Conservation (phyloP, 768 basidiomycete species). For the Hypholoma fasciculare region DNA sequence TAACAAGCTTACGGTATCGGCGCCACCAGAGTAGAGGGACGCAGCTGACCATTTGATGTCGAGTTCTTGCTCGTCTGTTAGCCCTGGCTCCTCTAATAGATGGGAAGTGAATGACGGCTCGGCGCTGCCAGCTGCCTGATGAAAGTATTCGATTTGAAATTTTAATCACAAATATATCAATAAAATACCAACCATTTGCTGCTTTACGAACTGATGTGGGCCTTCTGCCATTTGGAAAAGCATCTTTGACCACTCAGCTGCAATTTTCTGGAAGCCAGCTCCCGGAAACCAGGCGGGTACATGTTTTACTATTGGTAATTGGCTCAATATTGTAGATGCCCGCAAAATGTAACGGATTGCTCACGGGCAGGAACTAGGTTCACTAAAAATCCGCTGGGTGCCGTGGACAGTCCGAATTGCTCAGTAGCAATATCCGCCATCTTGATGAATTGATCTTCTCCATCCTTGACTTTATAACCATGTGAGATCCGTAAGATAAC, state of each 20-base stretch:
- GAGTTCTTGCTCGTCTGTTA: constrained; percentile 31
- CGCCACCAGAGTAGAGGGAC: constrained; percentile 48
- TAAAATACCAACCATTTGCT: constrained; percentile 38
- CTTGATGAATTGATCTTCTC: constrained; percentile 38
- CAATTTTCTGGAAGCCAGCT: constrained; percentile 49
- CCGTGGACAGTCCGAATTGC: constrained; percentile 37
- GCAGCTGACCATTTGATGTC: constrained; percentile 46
- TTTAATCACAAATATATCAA: neutral
- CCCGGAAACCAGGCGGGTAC: constrained; percentile 62
- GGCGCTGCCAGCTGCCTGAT: constrained; percentile 27
- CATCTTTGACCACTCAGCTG: constrained; percentile 42
- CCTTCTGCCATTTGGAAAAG: constrained; percentile 45
- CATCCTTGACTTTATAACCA: constrained; percentile 40
- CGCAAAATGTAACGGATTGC: constrained; percentile 10
- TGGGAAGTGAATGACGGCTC: constrained; percentile 35
- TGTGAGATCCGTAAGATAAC: constrained; percentile 45
- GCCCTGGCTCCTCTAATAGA: constrained; percentile 28
- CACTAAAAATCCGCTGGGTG: constrained; percentile 47
- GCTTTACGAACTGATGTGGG: constrained; percentile 44
- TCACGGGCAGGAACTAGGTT: constrained; percentile 48
- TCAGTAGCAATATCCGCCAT: constrained; percentile 38
- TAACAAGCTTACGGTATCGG: constrained; percentile 34
- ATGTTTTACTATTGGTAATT: constrained; percentile 36
- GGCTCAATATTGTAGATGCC: neutral
- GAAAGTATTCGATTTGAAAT: neutral